Evolutionary conservation across 305 asterid species (phyloP), one percentile per base, ranked within the genome.

Genomic region (Euphrasia arctica): DNA sequence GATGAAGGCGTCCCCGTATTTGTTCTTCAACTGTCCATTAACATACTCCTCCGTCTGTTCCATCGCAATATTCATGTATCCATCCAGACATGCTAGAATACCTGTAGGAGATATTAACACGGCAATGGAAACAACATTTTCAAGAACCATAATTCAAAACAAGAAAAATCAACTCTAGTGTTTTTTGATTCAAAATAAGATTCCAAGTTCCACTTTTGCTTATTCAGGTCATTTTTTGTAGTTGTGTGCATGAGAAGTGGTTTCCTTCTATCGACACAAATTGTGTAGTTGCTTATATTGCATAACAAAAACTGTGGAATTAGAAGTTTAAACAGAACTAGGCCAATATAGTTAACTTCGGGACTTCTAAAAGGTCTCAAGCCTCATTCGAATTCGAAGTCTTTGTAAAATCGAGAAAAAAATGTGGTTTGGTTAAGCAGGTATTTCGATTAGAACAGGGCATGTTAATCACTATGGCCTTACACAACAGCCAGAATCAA

Each of bases 31-130:
- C 72, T 93, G 99, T 43, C 99, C 99, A 15, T 90, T 90, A 36
- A 93, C 97, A 49, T 93, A 93, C 78, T 93, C 98, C 82, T 93
- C 98, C 4, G 98, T 93, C 73, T 93, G 98, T 71, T 93, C 98
- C 98, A 93, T 93, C 1, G 98, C 98, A 55, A 93, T 93, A 64
- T 93, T 93, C 98, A 90, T 93, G 73, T 93, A 93, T 58, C 98
- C 98, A 83, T 93, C 98, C 66, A 93, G 79, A 73, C 98, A 93
- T 9, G 98, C 98, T 52, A 93, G 90, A 58, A 93, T 93, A 71
- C 97, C 98, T 90, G 77, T 50, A 22, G 7, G 34, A 27, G 32
- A 51, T 15, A 11, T 13, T 50, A 14, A 6, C 2, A 50, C 27
- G 15, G 3, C 4, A 13, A 4, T n/a, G 22, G 14, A 49, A 13